Evolutionary conservation across 306 rosid genomes (phyloP), one percentile per base, ranked within the genome.

Genomic region (Prunus mira): DNA sequence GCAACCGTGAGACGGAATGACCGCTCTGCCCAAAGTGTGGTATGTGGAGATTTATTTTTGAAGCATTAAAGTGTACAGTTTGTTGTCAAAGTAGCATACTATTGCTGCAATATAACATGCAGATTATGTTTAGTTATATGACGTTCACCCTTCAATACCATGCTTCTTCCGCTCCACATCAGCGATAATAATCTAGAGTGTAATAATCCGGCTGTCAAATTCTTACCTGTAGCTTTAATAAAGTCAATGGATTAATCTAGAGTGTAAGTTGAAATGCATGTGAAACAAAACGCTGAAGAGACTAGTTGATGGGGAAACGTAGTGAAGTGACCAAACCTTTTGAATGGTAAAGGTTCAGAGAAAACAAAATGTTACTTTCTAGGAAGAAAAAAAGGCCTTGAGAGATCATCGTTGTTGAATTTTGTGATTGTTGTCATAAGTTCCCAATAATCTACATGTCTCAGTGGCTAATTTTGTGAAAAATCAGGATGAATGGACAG

Each of bases 11-110:
- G 99, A 82, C 89, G 97, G 77, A 95, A 95, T 72, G 99, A 95
- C 82, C 96, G 93, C 65, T 96, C 99, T 67, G 99, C 98, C 66
- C 96, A 92, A 76, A 96, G 99, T 81, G 97, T 96, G 98, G 97
- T 95, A 92, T 74, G 93, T 28, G 24, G 52, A 62, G 56, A 70
- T 74, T 69, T 61, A 15, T 71, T 51, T 50, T 22, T 12, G n/a
- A 65, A 63, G 65, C 55, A 70, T 56, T 65, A 6, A 60, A 60
- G 45, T 69, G 18, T 25, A 49, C 32, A 69, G 61, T 61, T 43
- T 22, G 12, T 43, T 65, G 56, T 25, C 67, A 69, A 17, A 46
- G 50, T 30, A 56, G 20, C 60, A 25, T 18, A 24, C 24, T 27
- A 49, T 15, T 49, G 64, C 41, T 49, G 65, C 76, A 20, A 51